phyloP scores from a whole-genome alignment of 2,329 filamentous ascomycete genomes.

The Acrodontium crateriforme region DNA sequence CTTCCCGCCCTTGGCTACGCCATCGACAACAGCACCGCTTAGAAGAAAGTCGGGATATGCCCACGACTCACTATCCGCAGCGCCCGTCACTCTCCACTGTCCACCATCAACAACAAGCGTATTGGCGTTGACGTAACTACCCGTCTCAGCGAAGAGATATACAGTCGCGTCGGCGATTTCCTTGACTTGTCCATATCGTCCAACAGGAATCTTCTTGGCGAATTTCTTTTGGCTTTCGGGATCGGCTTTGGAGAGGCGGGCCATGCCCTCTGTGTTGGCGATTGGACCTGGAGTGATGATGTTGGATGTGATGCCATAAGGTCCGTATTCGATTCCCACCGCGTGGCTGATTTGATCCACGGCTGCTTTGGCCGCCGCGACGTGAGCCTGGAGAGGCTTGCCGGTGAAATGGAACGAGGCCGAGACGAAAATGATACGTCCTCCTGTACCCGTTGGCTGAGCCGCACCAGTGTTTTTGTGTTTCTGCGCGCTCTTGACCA shows the following conservation, averaged over 20 bases:
- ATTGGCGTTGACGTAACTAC: conserved; percentile 74
- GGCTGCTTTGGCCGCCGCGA: conserved; percentile 80
- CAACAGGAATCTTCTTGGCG: conserved; percentile 47
- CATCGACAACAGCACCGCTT: conserved; percentile 38
- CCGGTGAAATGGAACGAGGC: conserved; percentile 87
- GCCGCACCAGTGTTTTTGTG: conserved; percentile 46
- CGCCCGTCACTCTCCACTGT: conserved; percentile 32
- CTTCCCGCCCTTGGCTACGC: conserved; percentile 45
- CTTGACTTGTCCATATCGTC: conserved; percentile 63
- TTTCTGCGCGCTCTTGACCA: conserved; percentile 58
- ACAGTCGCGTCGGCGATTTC: conserved; percentile 91
- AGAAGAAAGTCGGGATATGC: conserved; percentile 47
- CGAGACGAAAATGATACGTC: conserved; percentile 78
- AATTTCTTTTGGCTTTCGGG: conserved; percentile 18
- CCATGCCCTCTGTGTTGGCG: conserved; percentile 56
- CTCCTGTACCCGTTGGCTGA: conserved; percentile 42
- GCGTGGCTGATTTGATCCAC: conserved; percentile 73
- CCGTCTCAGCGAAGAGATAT: conserved; percentile 74
- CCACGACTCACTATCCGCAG: conserved; percentile 26
- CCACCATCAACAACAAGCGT: conserved; percentile 54
- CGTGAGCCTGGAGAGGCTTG: conserved; percentile 73
- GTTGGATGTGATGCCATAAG: conserved; percentile 74
- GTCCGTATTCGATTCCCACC: conserved; percentile 79
- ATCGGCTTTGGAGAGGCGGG: conserved; percentile 26
- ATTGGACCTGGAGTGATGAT: conserved; percentile 83